Percentiles rank a stretch among this genome's conserved stretches.
These are phyloP conservation scores for Haematococcus sp. DNA, from an alignment of 139 green algal genomes.

Conservation along the genomic window DNA sequence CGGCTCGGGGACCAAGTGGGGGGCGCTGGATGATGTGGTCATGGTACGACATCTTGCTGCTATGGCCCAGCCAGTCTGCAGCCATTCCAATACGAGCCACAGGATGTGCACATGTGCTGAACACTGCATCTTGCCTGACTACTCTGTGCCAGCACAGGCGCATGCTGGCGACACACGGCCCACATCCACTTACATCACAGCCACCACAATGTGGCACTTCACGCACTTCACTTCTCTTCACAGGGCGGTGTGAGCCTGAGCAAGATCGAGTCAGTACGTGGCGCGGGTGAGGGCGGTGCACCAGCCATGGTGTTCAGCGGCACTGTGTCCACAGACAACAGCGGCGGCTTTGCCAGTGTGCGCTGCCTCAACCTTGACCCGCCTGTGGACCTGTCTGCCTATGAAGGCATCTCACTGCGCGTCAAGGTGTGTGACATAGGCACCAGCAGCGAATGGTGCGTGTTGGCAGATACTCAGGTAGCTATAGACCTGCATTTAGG, in stretches of 20 bases:
- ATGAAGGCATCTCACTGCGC: constrained; percentile 71
- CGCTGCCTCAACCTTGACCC: constrained; percentile 82
- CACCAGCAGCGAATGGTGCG: too few species aligned
- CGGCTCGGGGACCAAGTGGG: constrained; percentile 46
- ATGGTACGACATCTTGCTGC: constrained; percentile 70
- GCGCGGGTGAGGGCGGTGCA: constrained; percentile 60
- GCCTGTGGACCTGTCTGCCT: constrained; percentile 67
- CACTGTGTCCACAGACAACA: constrained; percentile 80
- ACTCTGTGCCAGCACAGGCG: too few species aligned
- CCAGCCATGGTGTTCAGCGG: constrained; percentile 63
- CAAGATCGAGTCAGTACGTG: constrained; percentile 28
- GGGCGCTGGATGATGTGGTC: constrained; percentile 91
- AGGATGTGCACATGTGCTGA: too few species aligned
- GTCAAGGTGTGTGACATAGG: constrained; percentile 35
- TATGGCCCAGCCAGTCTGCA: too few species aligned
- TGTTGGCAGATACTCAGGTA: not conserved
- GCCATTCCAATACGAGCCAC: too few species aligned
- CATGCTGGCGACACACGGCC: too few species aligned
- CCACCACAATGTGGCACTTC: too few species aligned
- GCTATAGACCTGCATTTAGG: too few species aligned
- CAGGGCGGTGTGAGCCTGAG: constrained; percentile 74
- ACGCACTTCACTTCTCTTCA: too few species aligned
- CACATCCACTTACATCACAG: too few species aligned
- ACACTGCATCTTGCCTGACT: too few species aligned
- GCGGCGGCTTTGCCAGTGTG: constrained; percentile 86